A percentile compares a stretch with the other conserved stretches of the same genome.
These are phyloP conservation scores for Mortierella sp. DNA, from an alignment of 371 early-diverging fungal genomes.

Conservation along the genomic window DNA sequence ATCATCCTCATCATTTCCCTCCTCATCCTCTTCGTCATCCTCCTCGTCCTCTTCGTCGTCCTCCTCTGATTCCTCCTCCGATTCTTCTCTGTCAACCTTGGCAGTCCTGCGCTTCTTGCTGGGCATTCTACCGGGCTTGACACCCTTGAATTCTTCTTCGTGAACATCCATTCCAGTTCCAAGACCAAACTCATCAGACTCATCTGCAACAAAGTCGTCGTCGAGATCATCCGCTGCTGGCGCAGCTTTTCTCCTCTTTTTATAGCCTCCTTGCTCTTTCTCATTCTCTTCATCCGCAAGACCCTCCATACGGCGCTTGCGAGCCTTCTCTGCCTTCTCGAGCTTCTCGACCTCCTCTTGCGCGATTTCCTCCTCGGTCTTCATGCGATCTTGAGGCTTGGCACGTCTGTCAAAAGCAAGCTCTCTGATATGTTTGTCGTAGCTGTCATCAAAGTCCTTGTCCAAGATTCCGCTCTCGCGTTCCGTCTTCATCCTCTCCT, in stretches of 20 bases:
- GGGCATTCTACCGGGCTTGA: constrained; percentile 52
- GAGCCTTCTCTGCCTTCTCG: constrained; percentile 86
- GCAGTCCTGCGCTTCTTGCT: constrained; percentile 61
- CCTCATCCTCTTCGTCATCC: constrained; percentile 52
- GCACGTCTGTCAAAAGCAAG: constrained; percentile 87
- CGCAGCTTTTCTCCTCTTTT: constrained; percentile 49
- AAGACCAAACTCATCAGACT: constrained; percentile 57
- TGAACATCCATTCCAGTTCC: constrained; percentile 45
- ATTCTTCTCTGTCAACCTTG: constrained; percentile 65
- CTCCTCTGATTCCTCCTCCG: constrained; percentile 52
- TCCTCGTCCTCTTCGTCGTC: constrained; percentile 50
- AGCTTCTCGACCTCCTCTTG: constrained; percentile 84
- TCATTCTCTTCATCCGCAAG: constrained; percentile 74
- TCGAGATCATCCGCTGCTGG: constrained; percentile 90
- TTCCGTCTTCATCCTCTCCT: constrained; percentile 53
- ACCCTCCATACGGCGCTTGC: constrained; percentile 91
- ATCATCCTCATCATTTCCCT: constrained; percentile 54
- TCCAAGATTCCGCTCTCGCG: constrained; percentile 40
- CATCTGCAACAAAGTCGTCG: constrained; percentile 73
- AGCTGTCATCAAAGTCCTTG: constrained; percentile 61
- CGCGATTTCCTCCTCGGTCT: constrained; percentile 94
- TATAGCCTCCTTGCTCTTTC: constrained; percentile 63
- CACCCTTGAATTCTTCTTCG: constrained; percentile 28
- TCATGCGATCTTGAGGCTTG: constrained; percentile 89
- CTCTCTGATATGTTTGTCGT: constrained; percentile 84